Evolutionary conservation across 345 rosid species (phyloP), one percentile per base, ranked within the genome.

Genomic region (Salix udensis): DNA sequence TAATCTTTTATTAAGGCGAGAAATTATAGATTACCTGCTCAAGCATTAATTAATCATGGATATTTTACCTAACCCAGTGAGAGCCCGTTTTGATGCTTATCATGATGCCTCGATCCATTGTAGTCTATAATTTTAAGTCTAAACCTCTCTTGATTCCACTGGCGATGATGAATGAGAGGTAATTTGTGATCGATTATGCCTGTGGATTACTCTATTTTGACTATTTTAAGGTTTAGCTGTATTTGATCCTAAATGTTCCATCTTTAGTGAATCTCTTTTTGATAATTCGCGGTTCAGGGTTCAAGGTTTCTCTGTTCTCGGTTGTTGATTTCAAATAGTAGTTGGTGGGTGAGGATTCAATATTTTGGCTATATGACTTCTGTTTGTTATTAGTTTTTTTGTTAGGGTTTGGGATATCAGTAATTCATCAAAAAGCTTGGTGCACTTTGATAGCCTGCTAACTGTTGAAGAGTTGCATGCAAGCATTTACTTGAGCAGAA

Each of bases 131-230:
- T 34, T 34, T 34, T 4, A 34, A 34, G 6, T 34, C 36, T 34
- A 4, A 4, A 34, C 6, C 36, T 34, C 36, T 34, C 36, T 34
- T 34, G 5, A 34, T 34, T 34, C 36, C 36, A 34, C 6, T 6
- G 88, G 87, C 52, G 87, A 84, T 4, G 86, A 87, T 8, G 36
- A 52, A n/a, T 74, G 71, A 77, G 19, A 30, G 15, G 2, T 19
- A 34, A 31, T 18, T 37, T 31, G 28, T 18, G 21, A n/a, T 42
- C 42, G 46, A 42, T 36, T 65, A 28, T 76, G 30, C 68, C 4
- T 28, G 76, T 65, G 42, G 58, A 72, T 65, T 42, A 1, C 58
- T 61, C 34, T 28, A 21, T 7, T 30, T 30, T 34, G 2, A 16
- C 66, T 1, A 23, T 15, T 28, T 65, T 13, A 10, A 36, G 18